Percentiles rank a stretch among this genome's conserved stretches.
These are phyloP conservation scores for Colletotrichum sp. DNA, from an alignment of 2,329 filamentous ascomycete species.

Conservation along the genomic window DNA sequence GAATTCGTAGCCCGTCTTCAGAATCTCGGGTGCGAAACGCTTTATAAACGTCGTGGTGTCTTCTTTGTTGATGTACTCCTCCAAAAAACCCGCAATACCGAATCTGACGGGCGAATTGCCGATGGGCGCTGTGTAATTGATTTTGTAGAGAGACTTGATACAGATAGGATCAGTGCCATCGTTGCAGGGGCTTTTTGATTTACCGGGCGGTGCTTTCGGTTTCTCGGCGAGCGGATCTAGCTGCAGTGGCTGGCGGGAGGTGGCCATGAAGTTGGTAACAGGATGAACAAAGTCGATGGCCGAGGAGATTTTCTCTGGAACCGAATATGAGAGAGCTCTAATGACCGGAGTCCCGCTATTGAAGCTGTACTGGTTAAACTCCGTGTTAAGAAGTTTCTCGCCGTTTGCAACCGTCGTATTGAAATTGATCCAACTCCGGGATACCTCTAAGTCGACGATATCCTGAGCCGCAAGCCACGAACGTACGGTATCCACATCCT, in stretches of 20 bases:
- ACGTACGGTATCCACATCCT: conserved; percentile 38
- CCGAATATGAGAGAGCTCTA: conserved; percentile 46
- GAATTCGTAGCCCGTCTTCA: conserved; percentile 41
- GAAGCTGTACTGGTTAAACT: conserved; percentile 47
- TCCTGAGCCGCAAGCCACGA: conserved; percentile 45
- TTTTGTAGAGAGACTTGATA: conserved; percentile 49
- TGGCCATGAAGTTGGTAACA: conserved; percentile 53
- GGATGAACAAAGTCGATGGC: conserved; percentile 53
- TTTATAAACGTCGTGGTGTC: conserved; percentile 45
- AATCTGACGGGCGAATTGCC: conserved; percentile 40
- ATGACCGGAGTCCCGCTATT: conserved; percentile 38
- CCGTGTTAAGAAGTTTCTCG: conserved; percentile 37
- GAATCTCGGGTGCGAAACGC: conserved; percentile 37
- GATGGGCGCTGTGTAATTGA: conserved; percentile 34
- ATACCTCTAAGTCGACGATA: conserved; percentile 31
- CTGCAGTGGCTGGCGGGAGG: conserved; percentile 18
- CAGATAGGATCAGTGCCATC: conserved; percentile 38
- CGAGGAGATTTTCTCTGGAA: conserved; percentile 42
- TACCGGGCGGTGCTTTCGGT: neutral
- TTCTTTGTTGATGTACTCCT: conserved; percentile 48
- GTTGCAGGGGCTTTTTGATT: neutral
- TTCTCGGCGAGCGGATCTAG: neutral
- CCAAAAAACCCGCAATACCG: conserved; percentile 54
- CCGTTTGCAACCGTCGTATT: conserved; percentile 41
- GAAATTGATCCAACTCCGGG: conserved; percentile 48